phyloP scores from a whole-genome alignment of 306 rosid species.

The Corylus heterophylla region DNA sequence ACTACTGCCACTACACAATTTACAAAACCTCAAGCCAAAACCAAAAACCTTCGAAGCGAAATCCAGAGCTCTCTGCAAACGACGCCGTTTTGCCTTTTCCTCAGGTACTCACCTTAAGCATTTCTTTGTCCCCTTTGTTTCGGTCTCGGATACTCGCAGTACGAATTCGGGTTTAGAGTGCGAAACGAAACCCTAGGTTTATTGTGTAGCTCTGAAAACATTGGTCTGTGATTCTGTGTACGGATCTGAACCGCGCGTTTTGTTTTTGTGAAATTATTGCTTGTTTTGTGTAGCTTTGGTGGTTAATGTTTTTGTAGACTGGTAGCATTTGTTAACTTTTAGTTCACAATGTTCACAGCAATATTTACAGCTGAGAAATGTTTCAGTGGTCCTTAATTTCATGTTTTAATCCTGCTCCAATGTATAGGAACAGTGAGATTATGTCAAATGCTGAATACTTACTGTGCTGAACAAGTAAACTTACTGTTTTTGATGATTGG shows the following conservation, averaged over 20 bases:
- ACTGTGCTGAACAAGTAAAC: background rate
- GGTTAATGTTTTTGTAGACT: background rate
- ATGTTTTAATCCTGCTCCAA: background rate
- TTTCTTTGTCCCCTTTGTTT: background rate
- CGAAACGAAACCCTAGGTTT: constrained; percentile 56
- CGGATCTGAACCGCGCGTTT: background rate
- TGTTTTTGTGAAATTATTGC: background rate
- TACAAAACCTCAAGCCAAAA: constrained; percentile 27
- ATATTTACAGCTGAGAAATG: background rate
- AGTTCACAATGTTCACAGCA: background rate
- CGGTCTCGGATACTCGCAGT: background rate
- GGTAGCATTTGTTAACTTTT: background rate
- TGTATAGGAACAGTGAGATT: background rate
- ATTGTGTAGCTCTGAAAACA: background rate
- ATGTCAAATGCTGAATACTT: background rate
- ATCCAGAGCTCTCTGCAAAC: constrained; percentile 26
- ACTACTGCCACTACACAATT: constrained; percentile 13
- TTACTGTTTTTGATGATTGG: background rate
- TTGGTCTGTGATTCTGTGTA: background rate
- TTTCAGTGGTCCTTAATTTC: background rate
- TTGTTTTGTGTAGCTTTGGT: background rate
- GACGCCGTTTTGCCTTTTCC: constrained; percentile 20
- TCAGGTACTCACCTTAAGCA: constrained; percentile 31
- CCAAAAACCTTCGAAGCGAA: constrained; percentile 10
- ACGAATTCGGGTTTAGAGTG: constrained; percentile 39